phyloP scores from a whole-genome alignment of 2,329 filamentous ascomycete species.

The Cercospora zeae-maydis region DNA sequence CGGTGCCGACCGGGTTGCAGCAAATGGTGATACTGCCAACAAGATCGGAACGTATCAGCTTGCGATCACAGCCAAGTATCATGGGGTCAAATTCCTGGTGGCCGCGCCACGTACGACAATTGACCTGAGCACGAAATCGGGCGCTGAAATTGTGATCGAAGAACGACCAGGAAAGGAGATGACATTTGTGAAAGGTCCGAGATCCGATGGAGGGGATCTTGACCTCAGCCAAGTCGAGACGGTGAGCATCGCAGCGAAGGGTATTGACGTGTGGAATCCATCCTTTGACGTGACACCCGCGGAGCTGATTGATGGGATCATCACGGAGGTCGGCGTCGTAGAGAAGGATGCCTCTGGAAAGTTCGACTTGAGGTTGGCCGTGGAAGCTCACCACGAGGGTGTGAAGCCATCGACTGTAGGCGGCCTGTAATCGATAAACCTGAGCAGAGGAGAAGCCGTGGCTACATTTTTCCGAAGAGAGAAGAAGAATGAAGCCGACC shows the following conservation, averaged over 20 bases:
- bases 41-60: slow-evolving; percentile 96
- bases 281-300: slow-evolving; percentile 93
- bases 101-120: slow-evolving; percentile 94
- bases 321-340: slow-evolving; percentile 86
- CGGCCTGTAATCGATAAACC: slow-evolving; percentile 23
- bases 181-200: slow-evolving; percentile 76
- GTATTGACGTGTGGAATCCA: slow-evolving; percentile 90
- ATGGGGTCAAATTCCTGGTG: slow-evolving; percentile 90
- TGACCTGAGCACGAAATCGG: slow-evolving; percentile 74
- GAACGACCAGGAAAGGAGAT: slow-evolving; percentile 78
- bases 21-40: slow-evolving; percentile 96
- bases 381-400: slow-evolving; percentile 34
- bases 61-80: slow-evolving; percentile 82
- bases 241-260: slow-evolving; percentile 72
- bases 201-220: slow-evolving; percentile 57
- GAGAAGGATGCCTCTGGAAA: slow-evolving; percentile 68
- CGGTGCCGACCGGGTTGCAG: slow-evolving; percentile 89
- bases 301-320: slow-evolving; percentile 83
- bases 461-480: not conserved
- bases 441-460: not conserved
- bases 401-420: slow-evolving; percentile 36
- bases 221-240: slow-evolving; percentile 63
- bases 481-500: too few species aligned
- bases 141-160: slow-evolving; percentile 82
- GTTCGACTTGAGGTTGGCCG: slow-evolving; percentile 53